Base-by-base conservation (phyloP, 768 basidiomycete genomes). In the Tephrocybe sp. region DNA sequence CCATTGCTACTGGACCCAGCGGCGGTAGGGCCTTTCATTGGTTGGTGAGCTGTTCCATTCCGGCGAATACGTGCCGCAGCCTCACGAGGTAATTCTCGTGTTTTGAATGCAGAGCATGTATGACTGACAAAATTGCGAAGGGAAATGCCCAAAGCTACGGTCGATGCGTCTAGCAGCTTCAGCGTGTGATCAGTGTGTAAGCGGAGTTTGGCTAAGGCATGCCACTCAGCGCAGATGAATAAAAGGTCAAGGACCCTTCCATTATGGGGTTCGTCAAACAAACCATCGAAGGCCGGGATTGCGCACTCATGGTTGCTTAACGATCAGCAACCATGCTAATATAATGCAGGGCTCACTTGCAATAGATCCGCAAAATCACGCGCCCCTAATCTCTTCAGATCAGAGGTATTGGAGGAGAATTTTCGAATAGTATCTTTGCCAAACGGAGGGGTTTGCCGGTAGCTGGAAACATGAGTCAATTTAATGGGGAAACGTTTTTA, bases 371-470 rank as follows among this genome's bases (percentile, higher is more conserved):
- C 59, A 22, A 57, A 69, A 40, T 69, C 57, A 0, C 56, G 37
- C 7, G 62, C 68, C 9, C 56, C 54, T 2, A 57, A 41, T 11
- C 64, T 55, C 36, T 55, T 52, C 44, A 63, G 34, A 7, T 61
- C 53, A 0, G 60, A 53, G 1, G 61, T 45, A 37, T 63, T 63
- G 0, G 33, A 27, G n/a, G 51, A 39, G 42, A 69, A 68, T 12
- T 44, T 25, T 0, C 58, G 46, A 3, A 69, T 69, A 0, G 57
- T 47, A 13, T 49, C 54, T 6, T 27, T 19, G 0, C 72, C 69
- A 53, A 75, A 75, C 0, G 65, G 59, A 2, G 68, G 56, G 0
- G 69, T 50, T 18, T 49, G 1, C 0, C 64, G 59, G 47, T 61
- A 73, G 12, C 69, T 73, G 12, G 12, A 12, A 12, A 7, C 7